phyloP scores from a whole-genome alignment of 2,329 filamentous ascomycete species.

The Amauroascus niger region DNA sequence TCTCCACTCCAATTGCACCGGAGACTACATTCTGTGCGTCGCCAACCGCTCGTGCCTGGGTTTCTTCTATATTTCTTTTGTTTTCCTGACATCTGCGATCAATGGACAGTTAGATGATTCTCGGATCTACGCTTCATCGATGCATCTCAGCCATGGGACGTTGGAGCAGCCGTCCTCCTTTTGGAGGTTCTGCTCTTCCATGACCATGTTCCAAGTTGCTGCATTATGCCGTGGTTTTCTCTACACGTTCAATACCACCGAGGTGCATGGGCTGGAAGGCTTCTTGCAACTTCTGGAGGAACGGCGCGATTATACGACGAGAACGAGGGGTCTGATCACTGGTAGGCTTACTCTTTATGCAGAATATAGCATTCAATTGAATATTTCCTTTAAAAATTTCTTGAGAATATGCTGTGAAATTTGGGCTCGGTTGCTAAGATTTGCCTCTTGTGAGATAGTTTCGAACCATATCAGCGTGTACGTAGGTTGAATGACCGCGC shows the following conservation, averaged over 20 bases:
- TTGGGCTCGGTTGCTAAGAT: constrained; percentile 11
- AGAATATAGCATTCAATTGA: neutral
- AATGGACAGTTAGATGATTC: constrained; percentile 18
- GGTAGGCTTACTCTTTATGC: constrained; percentile 43
- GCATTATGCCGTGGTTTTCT: constrained; percentile 65
- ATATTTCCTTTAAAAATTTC: neutral
- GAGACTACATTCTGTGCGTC: too few relatives aligned
- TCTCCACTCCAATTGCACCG: too few relatives aligned
- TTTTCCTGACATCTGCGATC: constrained; percentile 4
- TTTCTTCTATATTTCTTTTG: constrained; percentile 15
- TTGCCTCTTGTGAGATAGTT: constrained; percentile 42
- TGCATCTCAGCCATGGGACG: constrained; percentile 34
- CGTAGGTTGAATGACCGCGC: constrained; percentile 38
- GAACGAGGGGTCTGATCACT: constrained; percentile 71
- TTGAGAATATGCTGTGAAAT: constrained; percentile 4
- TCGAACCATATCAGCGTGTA: constrained; percentile 87
- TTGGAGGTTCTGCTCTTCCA: constrained; percentile 64
- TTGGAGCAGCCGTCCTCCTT: constrained; percentile 36
- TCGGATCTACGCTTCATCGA: constrained; percentile 19
- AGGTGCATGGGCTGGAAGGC: constrained; percentile 64
- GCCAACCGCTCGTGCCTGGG: constrained; percentile 19
- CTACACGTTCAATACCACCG: constrained; percentile 61
- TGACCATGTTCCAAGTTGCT: constrained; percentile 64
- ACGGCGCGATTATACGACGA: constrained; percentile 54
- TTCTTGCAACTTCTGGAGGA: constrained; percentile 69